phyloP scores from a whole-genome alignment of 345 rosid genomes.

The Citropsis articulata region DNA sequence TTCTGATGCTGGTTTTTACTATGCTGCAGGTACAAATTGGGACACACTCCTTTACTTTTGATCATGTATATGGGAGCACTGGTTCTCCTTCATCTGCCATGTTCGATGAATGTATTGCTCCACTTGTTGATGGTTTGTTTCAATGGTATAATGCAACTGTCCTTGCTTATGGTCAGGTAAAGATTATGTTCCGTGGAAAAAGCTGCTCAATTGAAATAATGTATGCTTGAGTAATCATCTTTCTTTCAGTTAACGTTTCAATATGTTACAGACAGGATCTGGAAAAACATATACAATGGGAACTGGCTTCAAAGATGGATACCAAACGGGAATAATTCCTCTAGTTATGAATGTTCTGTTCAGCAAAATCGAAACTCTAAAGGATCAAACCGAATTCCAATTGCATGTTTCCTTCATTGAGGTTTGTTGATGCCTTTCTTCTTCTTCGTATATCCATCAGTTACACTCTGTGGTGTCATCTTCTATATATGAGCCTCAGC shows the following conservation, averaged over 20 bases:
- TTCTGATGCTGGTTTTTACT: constrained; percentile 8
- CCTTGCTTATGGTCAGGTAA: constrained; percentile 99
- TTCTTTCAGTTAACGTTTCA: constrained; percentile 17
- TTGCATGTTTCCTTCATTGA: constrained; percentile 92
- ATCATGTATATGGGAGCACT: constrained; percentile 93
- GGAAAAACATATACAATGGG: constrained; percentile 99
- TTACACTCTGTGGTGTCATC: not conserved
- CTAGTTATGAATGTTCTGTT: constrained; percentile 87
- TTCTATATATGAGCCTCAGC: not conserved
- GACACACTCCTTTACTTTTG: constrained; percentile 92
- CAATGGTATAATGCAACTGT: constrained; percentile 99
- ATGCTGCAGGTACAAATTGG: constrained; percentile 87
- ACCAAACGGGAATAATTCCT: constrained; percentile 78
- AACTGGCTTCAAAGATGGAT: constrained; percentile 80
- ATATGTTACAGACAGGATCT: constrained; percentile 79
- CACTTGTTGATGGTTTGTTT: constrained; percentile 93
- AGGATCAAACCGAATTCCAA: constrained; percentile 80
- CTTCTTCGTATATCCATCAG: constrained; percentile 2
- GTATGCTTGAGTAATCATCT: not conserved
- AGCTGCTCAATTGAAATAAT: constrained; percentile 2
- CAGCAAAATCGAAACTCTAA: constrained; percentile 72
- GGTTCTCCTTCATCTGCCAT: constrained; percentile 74
- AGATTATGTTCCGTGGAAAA: constrained; percentile 4
- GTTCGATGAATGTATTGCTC: constrained; percentile 86
- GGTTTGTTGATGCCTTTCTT: constrained; percentile 43